Evolutionary conservation across 805 yeast species (phyloP), one percentile per base, ranked within the genome.

Genomic region (Cyberlindnera subsufficiens): DNA sequence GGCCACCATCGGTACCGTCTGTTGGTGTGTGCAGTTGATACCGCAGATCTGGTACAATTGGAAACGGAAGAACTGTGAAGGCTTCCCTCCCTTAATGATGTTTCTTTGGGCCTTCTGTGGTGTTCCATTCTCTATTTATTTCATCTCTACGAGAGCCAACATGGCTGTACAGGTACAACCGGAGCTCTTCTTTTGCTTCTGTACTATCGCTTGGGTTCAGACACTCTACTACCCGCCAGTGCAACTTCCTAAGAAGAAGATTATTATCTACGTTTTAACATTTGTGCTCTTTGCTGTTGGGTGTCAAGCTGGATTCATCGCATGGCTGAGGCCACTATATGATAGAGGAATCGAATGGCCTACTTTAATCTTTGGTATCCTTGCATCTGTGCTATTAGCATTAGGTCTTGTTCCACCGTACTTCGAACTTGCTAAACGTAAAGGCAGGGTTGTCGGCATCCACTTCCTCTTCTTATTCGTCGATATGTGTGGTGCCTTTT

Each of bases 21-120:
- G 86, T 44, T 91, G 97, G 97, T 90, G 97, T 61, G 67, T 90
- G 50, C 97, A 91, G 64, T 67, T 91, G 50, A 71, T 89, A 1
- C 97, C 97, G 2, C 98, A 86, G 57, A 81, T 90, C 37, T 69
- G 78, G 44, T 71, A 79, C 58, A 90, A 91, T 59, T 89, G 75
- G 66, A 70, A 71, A 44, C 74, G 75, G 8, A 88, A 91, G 55
- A 79, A 88, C 57, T 85, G 95, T 45, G 84, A 80, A 22, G 97
- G 98, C 0, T 65, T 90, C 9, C 96, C 96, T 1, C 89, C 90
- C 5, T n/a, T 75, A 30, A 89, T 91, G 96, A 74, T 87, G 78
- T 75, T 87, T 44, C 62, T 88, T 19, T 90, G 97, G 96, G 79
- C 86, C 4, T 51, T 59, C 1, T 73, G 80, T 42, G 96, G 96